Evolutionary conservation across 208 protist species (phyloP).

Genomic region (Crithidia mellificae): DNA sequence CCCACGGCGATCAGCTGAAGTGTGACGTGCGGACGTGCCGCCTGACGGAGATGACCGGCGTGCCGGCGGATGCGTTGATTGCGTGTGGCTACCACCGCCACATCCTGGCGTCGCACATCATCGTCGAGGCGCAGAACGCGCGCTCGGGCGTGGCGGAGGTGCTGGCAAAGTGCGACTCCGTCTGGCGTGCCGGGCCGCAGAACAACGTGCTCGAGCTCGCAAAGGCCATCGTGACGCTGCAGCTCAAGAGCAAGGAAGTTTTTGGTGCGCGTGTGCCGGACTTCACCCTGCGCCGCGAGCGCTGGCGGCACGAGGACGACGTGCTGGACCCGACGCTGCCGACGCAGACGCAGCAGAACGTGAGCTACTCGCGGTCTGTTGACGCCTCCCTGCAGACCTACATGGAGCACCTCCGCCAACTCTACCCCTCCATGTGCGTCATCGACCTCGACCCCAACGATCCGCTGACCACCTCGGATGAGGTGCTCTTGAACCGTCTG

Average conservation of each 20-base stretch:
- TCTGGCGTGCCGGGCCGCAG: constrained; percentile 46
- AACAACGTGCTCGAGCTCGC: constrained; percentile 60
- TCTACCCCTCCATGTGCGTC: constrained; percentile 67
- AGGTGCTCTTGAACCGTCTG: constrained; percentile 69
- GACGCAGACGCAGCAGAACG: constrained; percentile 26
- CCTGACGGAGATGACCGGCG: constrained; percentile 41
- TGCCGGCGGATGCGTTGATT: constrained; percentile 74
- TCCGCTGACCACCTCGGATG: constrained; percentile 48
- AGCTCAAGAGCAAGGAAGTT: constrained; percentile 80
- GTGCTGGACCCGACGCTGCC: constrained; percentile 72
- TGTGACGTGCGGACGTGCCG: constrained; percentile 37
- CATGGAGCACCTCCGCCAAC: constrained; percentile 53
- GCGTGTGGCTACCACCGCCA: constrained; percentile 82
- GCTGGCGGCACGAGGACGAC: constrained; percentile 65
- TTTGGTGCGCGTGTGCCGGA: constrained; percentile 83
- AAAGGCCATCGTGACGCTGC: constrained; percentile 64
- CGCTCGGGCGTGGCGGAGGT: constrained; percentile 63
- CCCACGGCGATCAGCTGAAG: constrained; percentile 25
- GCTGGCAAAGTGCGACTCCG: constrained; percentile 55
- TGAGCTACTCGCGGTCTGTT: constrained; percentile 39
- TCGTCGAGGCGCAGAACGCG: constrained; percentile 80
- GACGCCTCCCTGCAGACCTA: constrained; percentile 68
- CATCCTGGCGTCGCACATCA: constrained; percentile 66
- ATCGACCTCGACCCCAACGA: constrained; percentile 80
- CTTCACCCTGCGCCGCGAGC: constrained; percentile 66